Evolutionary conservation across 192 early-diverging fungal species (phyloP), one percentile per base, ranked within the genome.

Genomic region (Dispira simplex): DNA sequence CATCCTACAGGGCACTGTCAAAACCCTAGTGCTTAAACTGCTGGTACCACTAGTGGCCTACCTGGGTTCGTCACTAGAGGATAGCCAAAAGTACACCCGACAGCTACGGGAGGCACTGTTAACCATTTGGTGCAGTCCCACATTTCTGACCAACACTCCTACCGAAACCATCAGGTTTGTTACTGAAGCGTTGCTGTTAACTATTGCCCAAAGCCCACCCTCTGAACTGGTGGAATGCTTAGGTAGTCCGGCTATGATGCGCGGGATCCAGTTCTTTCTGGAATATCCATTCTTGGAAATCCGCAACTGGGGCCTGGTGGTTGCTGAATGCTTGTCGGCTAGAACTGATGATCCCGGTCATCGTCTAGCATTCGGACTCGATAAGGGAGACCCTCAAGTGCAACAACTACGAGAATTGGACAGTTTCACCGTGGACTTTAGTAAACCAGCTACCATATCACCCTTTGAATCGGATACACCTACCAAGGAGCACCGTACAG

Each of bases 291-390:
- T 27, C 27, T 18, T 39, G 6, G 56, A 58, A 6, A 27, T 39
- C 11, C n/a, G 56, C 1, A 32, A 58, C 27, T 39, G 23, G 56
- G 56, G 56, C 25, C 56, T 58, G n/a, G n/a, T 58, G 28, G 56
- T 39, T n/a, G 56, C 56, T 1, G 56, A 58, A 18, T 58, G 56
- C 26, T 13, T 58, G 8, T 58, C 56, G 21, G 27, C 26, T 32
- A 26, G 26, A 18, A 28, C 28, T 1, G 56, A 58, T 58, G 26
- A 25, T 18, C 8, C 56, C 10, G 28, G 27, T 14, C 56, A 58
- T n/a, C 23, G 23, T 26, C 28, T 58, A 39, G 27, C 23, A 9
- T 58, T 58, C 39, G 56, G 56, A 10, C 26, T 58, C 2, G 26
- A 25, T 16, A 1, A n/a, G 39, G 27, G 28, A 18, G 56, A 58